These are phyloP conservation scores for Cladophialophora exuberans DNA, from an alignment of 2,329 filamentous ascomycete genomes.

Conservation along the genomic window DNA sequence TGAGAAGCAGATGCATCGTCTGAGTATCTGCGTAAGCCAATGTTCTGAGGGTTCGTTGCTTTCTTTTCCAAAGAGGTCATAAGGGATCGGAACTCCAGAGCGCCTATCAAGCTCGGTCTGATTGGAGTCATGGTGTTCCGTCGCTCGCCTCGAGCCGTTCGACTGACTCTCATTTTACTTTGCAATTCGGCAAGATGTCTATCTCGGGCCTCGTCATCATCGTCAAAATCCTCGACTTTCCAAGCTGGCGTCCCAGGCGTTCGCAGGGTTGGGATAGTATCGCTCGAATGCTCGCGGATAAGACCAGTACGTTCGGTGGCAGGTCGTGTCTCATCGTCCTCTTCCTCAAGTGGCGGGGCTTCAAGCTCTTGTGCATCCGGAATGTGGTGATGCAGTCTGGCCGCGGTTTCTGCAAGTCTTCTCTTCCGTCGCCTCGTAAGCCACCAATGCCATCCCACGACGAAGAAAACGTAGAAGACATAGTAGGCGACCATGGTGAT, in stretches of 20 bases:
- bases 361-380: conserved; percentile 63
- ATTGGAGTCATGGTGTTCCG: conserved; percentile 81
- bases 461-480: conserved; percentile 81
- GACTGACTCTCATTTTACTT: conserved; percentile 87
- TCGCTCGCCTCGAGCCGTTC: conserved; percentile 66
- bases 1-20: conserved; percentile 55
- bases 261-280: conserved; percentile 68
- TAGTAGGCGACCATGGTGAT: conserved; percentile 89
- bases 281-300: conserved; percentile 54
- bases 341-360: conserved; percentile 56
- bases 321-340: conserved; percentile 57
- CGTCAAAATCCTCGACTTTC: conserved; percentile 60
- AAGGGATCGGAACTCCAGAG: conserved; percentile 89
- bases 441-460: conserved; percentile 92
- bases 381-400: conserved; percentile 73
- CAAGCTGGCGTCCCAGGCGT: conserved; percentile 51
- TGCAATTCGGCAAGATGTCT: conserved; percentile 77
- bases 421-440: conserved; percentile 64
- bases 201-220: conserved; percentile 59
- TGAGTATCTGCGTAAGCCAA: conserved; percentile 71
- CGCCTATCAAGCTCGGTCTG: conserved; percentile 88
- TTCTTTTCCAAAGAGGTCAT: conserved; percentile 84
- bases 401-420: conserved; percentile 69
- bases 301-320: conserved; percentile 50
- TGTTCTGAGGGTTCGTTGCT: conserved; percentile 71